A percentile compares a stretch with the other conserved stretches of the same genome.
These are phyloP conservation scores for Rosa hybrid DNA, from an alignment of 331 rosid species.

Conservation along the genomic window DNA sequence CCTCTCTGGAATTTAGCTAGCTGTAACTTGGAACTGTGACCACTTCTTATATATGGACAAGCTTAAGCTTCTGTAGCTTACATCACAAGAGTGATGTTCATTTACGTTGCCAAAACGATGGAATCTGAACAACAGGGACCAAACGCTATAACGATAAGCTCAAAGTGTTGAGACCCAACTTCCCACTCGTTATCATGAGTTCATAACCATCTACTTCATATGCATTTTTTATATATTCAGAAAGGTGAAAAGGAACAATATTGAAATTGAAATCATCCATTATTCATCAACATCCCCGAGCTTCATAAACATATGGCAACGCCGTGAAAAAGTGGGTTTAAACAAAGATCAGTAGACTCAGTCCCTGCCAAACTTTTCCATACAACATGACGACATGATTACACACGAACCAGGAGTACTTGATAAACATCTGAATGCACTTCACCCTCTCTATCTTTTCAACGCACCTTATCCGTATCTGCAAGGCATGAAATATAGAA, in stretches of 20 bases:
- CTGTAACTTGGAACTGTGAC: slow-evolving; percentile 23
- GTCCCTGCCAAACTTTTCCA: slow-evolving; percentile 10
- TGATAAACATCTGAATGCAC: slow-evolving; percentile 3
- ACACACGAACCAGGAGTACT: neutral
- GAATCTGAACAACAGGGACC: neutral
- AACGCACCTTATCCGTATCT: slow-evolving; percentile 12
- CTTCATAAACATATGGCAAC: slow-evolving; percentile 2
- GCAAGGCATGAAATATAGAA: slow-evolving; percentile 7
- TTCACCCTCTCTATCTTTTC: slow-evolving; percentile 13
- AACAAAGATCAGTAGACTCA: neutral
- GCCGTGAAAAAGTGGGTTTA: neutral
- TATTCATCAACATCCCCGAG: slow-evolving; percentile 8
- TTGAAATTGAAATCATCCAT: slow-evolving; percentile 13
- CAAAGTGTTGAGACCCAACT: neutral
- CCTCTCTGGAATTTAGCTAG: slow-evolving; percentile 12
- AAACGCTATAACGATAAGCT: neutral
- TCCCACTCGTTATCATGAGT: neutral
- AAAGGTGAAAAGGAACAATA: neutral
- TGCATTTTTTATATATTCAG: neutral
- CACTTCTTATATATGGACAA: slow-evolving; percentile 15
- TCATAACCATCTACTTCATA: neutral
- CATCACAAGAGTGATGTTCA: neutral
- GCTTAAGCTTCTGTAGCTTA: too few relatives aligned
- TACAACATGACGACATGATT: slow-evolving; percentile 1
- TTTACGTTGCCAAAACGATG: neutral